phyloP scores from a whole-genome alignment of 495 filamentous ascomycete genomes.

The Parathielavia hyrcaniae region DNA sequence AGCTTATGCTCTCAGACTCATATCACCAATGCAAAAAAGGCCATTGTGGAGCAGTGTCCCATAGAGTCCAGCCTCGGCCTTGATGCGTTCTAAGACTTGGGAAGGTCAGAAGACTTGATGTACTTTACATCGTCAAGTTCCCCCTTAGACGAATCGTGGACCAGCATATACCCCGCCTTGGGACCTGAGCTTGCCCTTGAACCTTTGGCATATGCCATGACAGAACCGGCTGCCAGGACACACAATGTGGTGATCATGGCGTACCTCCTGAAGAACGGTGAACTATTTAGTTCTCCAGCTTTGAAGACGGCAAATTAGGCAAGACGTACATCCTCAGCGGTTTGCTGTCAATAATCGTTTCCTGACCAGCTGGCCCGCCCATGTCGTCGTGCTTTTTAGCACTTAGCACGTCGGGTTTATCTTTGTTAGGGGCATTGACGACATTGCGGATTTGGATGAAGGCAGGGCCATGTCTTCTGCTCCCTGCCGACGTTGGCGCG shows the following conservation, averaged over 20 bases:
- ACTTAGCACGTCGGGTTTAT: neutral
- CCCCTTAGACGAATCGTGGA: constrained; percentile 18
- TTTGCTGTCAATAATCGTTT: constrained; percentile 9
- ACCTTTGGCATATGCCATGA: constrained; percentile 15
- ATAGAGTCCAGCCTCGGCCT: no score
- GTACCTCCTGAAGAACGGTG: constrained; percentile 2
- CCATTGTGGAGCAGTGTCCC: no score
- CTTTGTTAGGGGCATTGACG: neutral
- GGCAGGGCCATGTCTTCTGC: no score
- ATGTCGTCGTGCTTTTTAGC: constrained; percentile 6
- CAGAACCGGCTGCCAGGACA: constrained; percentile 8
- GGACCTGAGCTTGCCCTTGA: constrained; percentile 3
- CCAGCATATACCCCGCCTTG: constrained; percentile 14
- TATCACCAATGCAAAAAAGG: no score
- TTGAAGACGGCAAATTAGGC: neutral
- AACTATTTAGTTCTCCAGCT: neutral
- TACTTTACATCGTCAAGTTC: constrained; percentile 22
- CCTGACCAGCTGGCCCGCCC: constrained; percentile 22
- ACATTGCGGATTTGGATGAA: neutral
- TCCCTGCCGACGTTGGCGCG: neutral
- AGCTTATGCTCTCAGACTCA: no score
- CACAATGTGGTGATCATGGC: constrained; percentile 16
- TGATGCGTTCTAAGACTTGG: neutral
- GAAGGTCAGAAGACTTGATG: constrained; percentile 12
- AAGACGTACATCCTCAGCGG: constrained; percentile 6